Evolutionary conservation across 2,329 filamentous ascomycete species (phyloP), one percentile per base, ranked within the genome.

Genomic region (Trichoderma brevicompactum): DNA sequence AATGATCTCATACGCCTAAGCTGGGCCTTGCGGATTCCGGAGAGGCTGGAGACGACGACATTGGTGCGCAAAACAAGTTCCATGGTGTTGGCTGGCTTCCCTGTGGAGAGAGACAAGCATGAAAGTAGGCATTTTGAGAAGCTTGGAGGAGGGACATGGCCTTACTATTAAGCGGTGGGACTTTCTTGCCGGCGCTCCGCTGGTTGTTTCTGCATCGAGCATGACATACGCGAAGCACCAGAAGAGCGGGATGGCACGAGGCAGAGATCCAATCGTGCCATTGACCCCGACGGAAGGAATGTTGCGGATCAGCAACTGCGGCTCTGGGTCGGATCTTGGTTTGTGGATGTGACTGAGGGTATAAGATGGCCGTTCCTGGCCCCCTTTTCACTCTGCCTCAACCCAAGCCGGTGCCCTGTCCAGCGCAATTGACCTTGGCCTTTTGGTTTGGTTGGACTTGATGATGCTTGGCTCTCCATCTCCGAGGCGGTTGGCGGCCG

Each of bases 71-170:
- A 64, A 34, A 41, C 15, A 32, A 19, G 6, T 13, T 23, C 38
- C 28, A 13, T 23, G 15, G 59, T 50, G 59, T 44, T 62, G 40
- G 48, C 34, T 38, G 48, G 59, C 5, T 7, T 7, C n/a, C 23
- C 23, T 44, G 59, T 62, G 59, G 23, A 28, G 59, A 49, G 59
- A 53, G 40, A 53, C 40, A 44, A 62, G 59, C 59, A 53, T 44
- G 49, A 62, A 62, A 53, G 59, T 53, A 62, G 59, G 59, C 59
- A 44, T 53, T 53, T 23, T 9, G 53, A 62, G 59, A 62, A 62
- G 59, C 59, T 62, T 62, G 59, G 48, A 41, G 46, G n/a, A 41
- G 49, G 49, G 3, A 28, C 13, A 28, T 28, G 23, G 15, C n/a
- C 23, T 28, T 15, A 40, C 10, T 52, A 54, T 54, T 17, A 15